phyloP scores from a whole-genome alignment of 768 basidiomycete species.

The Suillus placidus region DNA sequence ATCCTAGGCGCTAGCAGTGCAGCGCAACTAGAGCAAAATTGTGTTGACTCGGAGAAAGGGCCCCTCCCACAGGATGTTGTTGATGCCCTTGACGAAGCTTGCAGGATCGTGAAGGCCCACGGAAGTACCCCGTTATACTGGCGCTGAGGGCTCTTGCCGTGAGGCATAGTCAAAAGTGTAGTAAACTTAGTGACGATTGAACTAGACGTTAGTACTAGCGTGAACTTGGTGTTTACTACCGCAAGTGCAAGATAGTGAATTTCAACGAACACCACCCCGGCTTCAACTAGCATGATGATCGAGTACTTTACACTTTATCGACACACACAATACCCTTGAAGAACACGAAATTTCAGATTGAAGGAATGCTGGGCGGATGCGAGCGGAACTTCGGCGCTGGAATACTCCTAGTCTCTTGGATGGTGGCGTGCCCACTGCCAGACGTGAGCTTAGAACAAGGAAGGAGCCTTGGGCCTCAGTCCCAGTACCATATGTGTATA shows the following conservation, averaged over 20 bases:
- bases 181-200: not conserved
- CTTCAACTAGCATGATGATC: not conserved
- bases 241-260: not conserved
- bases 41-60: conserved; percentile 51
- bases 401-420: not conserved
- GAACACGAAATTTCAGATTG: not conserved
- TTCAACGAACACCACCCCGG: not conserved
- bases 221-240: not conserved
- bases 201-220: not conserved
- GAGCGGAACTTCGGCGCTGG: not conserved
- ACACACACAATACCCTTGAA: not conserved
- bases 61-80: conserved; percentile 57
- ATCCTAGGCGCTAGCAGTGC: conserved; percentile 53
- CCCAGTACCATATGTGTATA: not conserved
- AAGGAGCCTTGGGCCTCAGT: too few relatives aligned
- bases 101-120: conserved; percentile 39
- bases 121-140: conserved; percentile 41
- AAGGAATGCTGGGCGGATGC: not conserved
- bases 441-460: not conserved
- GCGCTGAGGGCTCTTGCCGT: conserved; percentile 26
- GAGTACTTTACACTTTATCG: not conserved
- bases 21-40: conserved; percentile 47
- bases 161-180: not conserved
- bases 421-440: too few relatives aligned
- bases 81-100: conserved; percentile 52